These are phyloP conservation scores for Furcasterigmium furcatum DNA, from an alignment of 2,329 filamentous ascomycete species.

Conservation along the genomic window DNA sequence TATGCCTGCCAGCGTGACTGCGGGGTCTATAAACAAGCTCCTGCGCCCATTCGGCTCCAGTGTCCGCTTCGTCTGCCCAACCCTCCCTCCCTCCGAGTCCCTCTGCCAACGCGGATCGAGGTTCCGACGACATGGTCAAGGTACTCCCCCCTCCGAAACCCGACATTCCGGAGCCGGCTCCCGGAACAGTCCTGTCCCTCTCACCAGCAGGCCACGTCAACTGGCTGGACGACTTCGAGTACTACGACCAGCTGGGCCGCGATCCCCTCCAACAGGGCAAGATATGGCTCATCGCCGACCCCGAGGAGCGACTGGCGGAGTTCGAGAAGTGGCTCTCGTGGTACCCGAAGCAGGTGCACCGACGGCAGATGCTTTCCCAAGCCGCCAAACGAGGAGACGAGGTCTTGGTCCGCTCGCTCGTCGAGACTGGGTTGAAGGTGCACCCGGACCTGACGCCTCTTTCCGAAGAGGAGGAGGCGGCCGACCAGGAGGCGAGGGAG, in stretches of 20 bases:
- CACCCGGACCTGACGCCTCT: background rate
- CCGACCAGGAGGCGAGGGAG: conserved; percentile 1
- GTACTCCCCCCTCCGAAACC: conserved; percentile 6
- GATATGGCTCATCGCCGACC: conserved; percentile 2
- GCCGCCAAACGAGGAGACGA: conserved; percentile 2
- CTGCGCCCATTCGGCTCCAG: no score
- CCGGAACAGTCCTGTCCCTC: conserved; percentile 1
- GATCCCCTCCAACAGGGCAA: conserved; percentile 6
- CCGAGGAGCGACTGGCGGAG: conserved; percentile 1
- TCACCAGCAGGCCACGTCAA: conserved; percentile 1
- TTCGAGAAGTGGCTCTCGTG: conserved; percentile 1
- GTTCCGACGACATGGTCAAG: no score
- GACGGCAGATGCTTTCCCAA: background rate
- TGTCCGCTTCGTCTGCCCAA: no score
- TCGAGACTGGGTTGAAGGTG: conserved; percentile 1
- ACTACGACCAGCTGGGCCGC: conserved; percentile 6
- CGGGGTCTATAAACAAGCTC: no score
- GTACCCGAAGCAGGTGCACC: conserved; percentile 5
- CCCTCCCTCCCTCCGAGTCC: no score
- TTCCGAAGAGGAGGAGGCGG: conserved; percentile 1
- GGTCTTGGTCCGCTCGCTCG: conserved; percentile 1
- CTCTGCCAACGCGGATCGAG: no score
- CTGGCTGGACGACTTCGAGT: conserved; percentile 7
- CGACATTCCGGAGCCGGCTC: conserved; percentile 3
- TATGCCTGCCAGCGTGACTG: no score